phyloP scores from a whole-genome alignment of 495 filamentous ascomycete species.

The Aspergillus heteromorphus region DNA sequence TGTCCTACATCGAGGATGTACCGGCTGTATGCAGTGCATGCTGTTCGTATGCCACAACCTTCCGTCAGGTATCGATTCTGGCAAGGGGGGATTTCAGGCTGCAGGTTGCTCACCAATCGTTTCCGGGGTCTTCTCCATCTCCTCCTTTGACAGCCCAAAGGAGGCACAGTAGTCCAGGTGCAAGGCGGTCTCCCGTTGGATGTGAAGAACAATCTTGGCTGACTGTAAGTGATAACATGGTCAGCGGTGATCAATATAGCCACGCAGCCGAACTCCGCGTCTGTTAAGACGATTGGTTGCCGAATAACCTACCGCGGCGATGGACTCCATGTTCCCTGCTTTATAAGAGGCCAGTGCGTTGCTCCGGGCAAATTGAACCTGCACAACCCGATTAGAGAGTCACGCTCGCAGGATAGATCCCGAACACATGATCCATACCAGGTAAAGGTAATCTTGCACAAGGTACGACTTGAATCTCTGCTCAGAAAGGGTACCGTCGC shows the following conservation, averaged over 20 bases:
- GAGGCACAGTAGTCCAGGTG: constrained; percentile 74
- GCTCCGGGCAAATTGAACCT: constrained; percentile 82
- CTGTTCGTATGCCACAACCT: constrained; percentile 13
- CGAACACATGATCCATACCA: constrained; percentile 47
- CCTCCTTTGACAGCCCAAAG: constrained; percentile 71
- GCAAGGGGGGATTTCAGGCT: neutral
- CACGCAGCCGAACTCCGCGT: neutral
- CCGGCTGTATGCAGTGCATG: constrained; percentile 51
- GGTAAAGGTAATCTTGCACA: constrained; percentile 83
- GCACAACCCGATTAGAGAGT: neutral
- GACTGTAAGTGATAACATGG: constrained; percentile 37
- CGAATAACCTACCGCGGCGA: constrained; percentile 48
- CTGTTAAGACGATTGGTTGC: neutral
- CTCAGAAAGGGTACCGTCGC: constrained; percentile 62
- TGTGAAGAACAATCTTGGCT: constrained; percentile 65
- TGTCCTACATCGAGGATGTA: constrained; percentile 86
- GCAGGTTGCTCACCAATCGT: constrained; percentile 53
- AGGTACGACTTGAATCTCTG: constrained; percentile 80
- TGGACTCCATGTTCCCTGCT: constrained; percentile 64
- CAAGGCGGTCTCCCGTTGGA: constrained; percentile 71
- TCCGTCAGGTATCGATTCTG: constrained; percentile 24
- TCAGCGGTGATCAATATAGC: neutral
- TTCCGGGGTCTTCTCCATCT: constrained; percentile 70
- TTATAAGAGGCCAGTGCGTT: constrained; percentile 84
- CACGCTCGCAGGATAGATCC: neutral